A percentile compares a stretch with the other conserved stretches of the same genome.
phyloP scores from a whole-genome alignment of 306 rosid genomes.

The Corylus americana region DNA sequence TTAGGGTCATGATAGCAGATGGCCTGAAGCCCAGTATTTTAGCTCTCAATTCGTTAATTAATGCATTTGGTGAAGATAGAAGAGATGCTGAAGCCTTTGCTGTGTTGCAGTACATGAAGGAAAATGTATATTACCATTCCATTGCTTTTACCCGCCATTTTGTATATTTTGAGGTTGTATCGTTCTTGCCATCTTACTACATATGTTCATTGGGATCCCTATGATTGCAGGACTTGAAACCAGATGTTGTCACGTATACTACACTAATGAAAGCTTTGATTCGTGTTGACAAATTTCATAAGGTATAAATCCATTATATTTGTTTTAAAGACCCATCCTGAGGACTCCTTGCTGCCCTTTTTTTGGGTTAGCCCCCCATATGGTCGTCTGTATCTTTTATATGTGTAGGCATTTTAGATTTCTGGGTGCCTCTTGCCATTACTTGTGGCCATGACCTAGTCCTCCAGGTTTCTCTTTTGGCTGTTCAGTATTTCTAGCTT shows the following conservation, averaged over 20 bases:
- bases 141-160: not conserved
- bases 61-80: constrained; percentile 90
- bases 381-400: not conserved
- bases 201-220: constrained; percentile 26
- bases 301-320: constrained; percentile 42
- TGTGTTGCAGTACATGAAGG: constrained; percentile 86
- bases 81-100: constrained; percentile 93
- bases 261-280: constrained; percentile 90
- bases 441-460: not conserved
- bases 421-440: not conserved
- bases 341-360: not conserved
- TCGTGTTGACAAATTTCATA: constrained; percentile 70
- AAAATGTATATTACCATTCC: constrained; percentile 49
- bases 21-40: constrained; percentile 81
- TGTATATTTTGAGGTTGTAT: not conserved
- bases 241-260: constrained; percentile 94
- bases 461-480: not conserved
- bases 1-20: constrained; percentile 76
- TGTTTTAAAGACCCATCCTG: not conserved
- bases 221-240: constrained; percentile 68
- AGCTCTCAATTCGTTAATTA: constrained; percentile 89
- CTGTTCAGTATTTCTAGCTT: not conserved
- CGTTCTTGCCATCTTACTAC: constrained; percentile 12
- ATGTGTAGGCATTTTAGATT: not conserved
- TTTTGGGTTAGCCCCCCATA: too few species aligned